phyloP scores from a whole-genome alignment of 176 grass and related monocot species.

The Secale cereale region DNA sequence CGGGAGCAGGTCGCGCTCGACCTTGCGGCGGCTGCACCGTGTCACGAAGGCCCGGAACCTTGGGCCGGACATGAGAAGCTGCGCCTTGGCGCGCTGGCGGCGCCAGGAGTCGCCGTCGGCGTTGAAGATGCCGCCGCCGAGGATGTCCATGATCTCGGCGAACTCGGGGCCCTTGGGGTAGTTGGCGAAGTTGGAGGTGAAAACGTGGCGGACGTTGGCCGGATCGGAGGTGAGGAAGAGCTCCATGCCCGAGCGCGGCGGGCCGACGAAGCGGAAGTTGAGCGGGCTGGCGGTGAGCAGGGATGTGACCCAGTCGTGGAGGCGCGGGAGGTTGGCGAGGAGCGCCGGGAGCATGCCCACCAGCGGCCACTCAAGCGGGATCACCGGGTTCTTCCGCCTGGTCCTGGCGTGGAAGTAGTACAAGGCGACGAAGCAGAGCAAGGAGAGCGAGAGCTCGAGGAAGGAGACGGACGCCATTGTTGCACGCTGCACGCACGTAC shows the following conservation, averaged over 20 bases:
- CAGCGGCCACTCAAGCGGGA: slow-evolving; percentile 63
- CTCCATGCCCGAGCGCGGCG: slow-evolving; percentile 50
- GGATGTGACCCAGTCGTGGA: slow-evolving; percentile 61
- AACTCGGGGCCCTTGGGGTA: slow-evolving; percentile 83
- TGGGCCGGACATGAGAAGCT: slow-evolving; percentile 31
- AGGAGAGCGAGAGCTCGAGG: slow-evolving; percentile 16
- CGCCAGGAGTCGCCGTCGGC: slow-evolving; percentile 61
- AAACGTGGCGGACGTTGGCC: slow-evolving; percentile 67
- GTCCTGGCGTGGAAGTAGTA: slow-evolving; percentile 33
- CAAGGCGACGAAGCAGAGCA: slow-evolving; percentile 33
- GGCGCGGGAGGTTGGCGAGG: slow-evolving; percentile 32
- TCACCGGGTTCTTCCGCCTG: slow-evolving; percentile 25
- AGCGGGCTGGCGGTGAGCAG: neutral
- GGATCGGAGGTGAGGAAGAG: slow-evolving; percentile 53
- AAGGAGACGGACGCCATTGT: slow-evolving; percentile 23
- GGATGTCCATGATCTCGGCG: slow-evolving; percentile 71
- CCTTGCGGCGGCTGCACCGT: slow-evolving; percentile 43
- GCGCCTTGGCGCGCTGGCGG: slow-evolving; percentile 52
- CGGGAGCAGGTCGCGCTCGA: slow-evolving; percentile 43
- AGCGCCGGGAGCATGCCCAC: slow-evolving; percentile 69
- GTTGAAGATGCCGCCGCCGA: slow-evolving; percentile 79
- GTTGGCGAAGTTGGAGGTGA: slow-evolving; percentile 67
- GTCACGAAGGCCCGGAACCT: slow-evolving; percentile 46
- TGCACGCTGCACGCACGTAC: neutral
- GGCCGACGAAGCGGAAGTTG: slow-evolving; percentile 57